phyloP scores from a whole-genome alignment of 2,329 filamentous ascomycete species.

The Chrysosporium queenslandicum region DNA sequence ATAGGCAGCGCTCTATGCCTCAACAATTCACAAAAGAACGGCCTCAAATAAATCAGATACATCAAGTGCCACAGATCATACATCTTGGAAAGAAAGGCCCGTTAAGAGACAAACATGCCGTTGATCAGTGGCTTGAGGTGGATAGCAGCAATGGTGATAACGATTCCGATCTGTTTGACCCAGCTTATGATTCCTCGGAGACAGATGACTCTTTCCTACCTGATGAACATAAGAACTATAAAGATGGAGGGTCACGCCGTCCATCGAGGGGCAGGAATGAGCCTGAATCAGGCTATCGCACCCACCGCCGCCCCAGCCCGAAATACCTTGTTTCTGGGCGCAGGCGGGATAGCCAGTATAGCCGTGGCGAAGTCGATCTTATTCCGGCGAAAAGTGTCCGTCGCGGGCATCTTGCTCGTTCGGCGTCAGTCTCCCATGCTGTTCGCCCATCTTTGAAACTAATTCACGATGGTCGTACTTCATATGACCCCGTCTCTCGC shows the following conservation, averaged over 20 bases:
- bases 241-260: slow-evolving; percentile 12
- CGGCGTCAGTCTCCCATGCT: slow-evolving; percentile 9
- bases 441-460: slow-evolving; percentile 1
- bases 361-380: slow-evolving; percentile 20
- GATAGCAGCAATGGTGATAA: slow-evolving; percentile 25
- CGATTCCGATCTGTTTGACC: slow-evolving; percentile 24
- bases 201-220: slow-evolving; percentile 22
- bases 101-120: slow-evolving; percentile 7
- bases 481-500: background rate
- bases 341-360: slow-evolving; percentile 14
- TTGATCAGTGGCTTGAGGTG: slow-evolving; percentile 17
- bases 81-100: slow-evolving; percentile 11
- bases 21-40: background rate
- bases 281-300: slow-evolving; percentile 20
- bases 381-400: slow-evolving; percentile 20
- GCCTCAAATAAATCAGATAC: slow-evolving; percentile 6
- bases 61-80: slow-evolving; percentile 14
- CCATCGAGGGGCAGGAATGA: slow-evolving; percentile 17
- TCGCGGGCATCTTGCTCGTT: slow-evolving; percentile 4
- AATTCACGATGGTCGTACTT: background rate
- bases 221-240: slow-evolving; percentile 12
- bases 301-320: slow-evolving; percentile 22
- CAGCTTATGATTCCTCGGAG: slow-evolving; percentile 22
- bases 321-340: slow-evolving; percentile 8
- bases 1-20: background rate